phyloP scores from a whole-genome alignment of 352 stramenopile species.

The Globisporangium yorkense region DNA sequence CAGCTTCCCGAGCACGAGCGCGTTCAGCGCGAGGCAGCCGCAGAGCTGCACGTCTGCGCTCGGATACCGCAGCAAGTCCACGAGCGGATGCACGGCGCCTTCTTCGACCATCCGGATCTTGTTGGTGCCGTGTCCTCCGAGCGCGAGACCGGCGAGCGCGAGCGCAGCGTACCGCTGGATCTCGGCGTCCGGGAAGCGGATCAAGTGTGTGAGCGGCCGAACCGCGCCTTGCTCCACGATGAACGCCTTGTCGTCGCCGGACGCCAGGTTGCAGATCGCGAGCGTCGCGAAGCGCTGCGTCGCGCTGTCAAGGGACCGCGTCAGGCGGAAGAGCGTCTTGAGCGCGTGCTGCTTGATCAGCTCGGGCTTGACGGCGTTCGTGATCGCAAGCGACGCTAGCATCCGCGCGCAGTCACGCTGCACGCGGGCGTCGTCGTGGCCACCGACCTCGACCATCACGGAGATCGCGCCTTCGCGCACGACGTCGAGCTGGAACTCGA shows the following conservation, averaged over 20 bases:
- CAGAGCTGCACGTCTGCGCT: slow-evolving; percentile 92
- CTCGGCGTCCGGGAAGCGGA: slow-evolving; percentile 93
- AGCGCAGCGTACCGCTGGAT: slow-evolving; percentile 94
- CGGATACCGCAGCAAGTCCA: slow-evolving; percentile 93
- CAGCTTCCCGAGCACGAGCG: slow-evolving; percentile 83
- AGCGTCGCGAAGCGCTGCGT: slow-evolving; percentile 94
- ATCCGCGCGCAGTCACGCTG: slow-evolving; percentile 91
- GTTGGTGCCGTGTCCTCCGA: slow-evolving; percentile 91
- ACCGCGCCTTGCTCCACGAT: slow-evolving; percentile 91
- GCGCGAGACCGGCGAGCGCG: slow-evolving; percentile 86
- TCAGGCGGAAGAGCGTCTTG: slow-evolving; percentile 90
- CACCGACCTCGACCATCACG: slow-evolving; percentile 65
- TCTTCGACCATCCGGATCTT: slow-evolving; percentile 92
- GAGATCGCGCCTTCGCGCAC: slow-evolving; percentile 84
- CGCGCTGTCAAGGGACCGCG: slow-evolving; percentile 88
- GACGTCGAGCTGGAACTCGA: slow-evolving; percentile 88
- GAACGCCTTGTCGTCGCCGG: slow-evolving; percentile 74
- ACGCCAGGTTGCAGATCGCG: slow-evolving; percentile 91
- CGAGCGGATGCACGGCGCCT: slow-evolving; percentile 87
- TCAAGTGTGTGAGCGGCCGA: slow-evolving; percentile 91
- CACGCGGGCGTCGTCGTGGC: slow-evolving; percentile 85
- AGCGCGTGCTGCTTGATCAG: slow-evolving; percentile 81
- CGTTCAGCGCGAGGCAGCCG: slow-evolving; percentile 90
- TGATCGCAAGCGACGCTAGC: slow-evolving; percentile 89
- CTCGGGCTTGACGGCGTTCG: slow-evolving; percentile 74